Base-by-base conservation (phyloP, 192 early-diverging fungal species). In the Ambispora gerdemannii region DNA sequence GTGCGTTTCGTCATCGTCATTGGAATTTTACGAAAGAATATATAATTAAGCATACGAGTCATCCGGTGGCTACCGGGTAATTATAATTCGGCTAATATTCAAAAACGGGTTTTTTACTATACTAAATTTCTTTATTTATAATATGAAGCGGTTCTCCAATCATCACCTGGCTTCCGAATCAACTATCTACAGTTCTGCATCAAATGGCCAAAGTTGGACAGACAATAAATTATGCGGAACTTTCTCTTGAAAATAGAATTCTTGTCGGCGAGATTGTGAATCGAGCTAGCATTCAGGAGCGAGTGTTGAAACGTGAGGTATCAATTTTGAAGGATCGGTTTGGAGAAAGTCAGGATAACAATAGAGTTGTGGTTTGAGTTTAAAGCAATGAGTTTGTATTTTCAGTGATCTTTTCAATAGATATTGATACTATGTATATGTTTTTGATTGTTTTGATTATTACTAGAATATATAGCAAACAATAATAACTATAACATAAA, bases 11-110 rank as follows among this genome's bases (percentile, higher is more conserved):
- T 56, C 84, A 89, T 76, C 85, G 91, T 24, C 93, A 95, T 74
- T 95, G 93, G 93, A 87, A 83, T 72, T 92, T 94, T 73, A 87
- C 92, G 32, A 93, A 92, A 77, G 88, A 91, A 77, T 92, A 93
- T 62, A 91, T 93, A 56, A 87, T 91, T 52, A 89, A 92, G 70
- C 80, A 92, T 74, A 86, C 89, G 1, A 72, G 74, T 17, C 86
- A 90, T 75, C 90, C 91, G 27, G 85, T 88, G 3, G 91, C 91
- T 13, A 92, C 91, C 0, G 91, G 88, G 83, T 77, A 74, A 56
- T 7, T 47, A 30, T 27, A 49, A 11, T 50, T 3, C 2, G 38
- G 34, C 34, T 47, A 10, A 47, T 27, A 24, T 27, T 6, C 27
- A 13, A 19, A 76, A 83, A 74, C 83, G 86, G 59, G 82, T 85